Base-by-base conservation (phyloP, 2,329 filamentous ascomycete genomes). In the Xylaria sp. region DNA sequence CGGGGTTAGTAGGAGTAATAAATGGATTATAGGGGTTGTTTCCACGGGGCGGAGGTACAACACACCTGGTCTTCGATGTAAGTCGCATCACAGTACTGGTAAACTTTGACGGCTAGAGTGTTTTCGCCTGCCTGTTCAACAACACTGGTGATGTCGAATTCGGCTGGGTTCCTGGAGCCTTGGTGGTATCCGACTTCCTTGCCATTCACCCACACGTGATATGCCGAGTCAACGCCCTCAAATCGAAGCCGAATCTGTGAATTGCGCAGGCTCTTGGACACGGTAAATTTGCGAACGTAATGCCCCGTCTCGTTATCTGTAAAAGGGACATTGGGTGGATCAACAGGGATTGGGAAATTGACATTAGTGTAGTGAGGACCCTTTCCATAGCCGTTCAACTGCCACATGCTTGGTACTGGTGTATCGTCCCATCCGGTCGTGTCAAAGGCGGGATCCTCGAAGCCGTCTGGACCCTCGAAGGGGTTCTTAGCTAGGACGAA, bases 371-470 rank as follows among this genome's bases (percentile, higher is more conserved):
- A 92, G 56, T 91, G 88, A 1, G 90, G 90, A 10, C 84, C 81
- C 25, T 79, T 79, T 3, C 90, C 90, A 70, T 87, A 87, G 15
- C 89, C 90, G 72, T 91, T 86, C 1, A 90, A 80, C 76, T 92
- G 90, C 90, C 90, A 93, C 80, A 89, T 88, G 15, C 88, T 87
- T 0, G 90, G 90, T 0, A 92, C 90, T 6, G 80, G 73, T 42
- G 90, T 87, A 42, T 85, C 79, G 25, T 77, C 77, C 86, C 86
- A 89, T 65, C 42, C 64, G 17, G 77, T 51, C 3, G 71, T 68
- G 45, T 74, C 69, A 57, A 75, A 76, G 25, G 61, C 50, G 15
- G 75, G 73, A 20, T 73, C 65, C 62, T 77, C 72, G 51, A 80
- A 80, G 20, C 74, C 74, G 13, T 70, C 71, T 0, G 79, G 79